These are phyloP conservation scores for Trichopus zeylanicus DNA, from an alignment of 116 monocot species.

Conservation along the genomic window DNA sequence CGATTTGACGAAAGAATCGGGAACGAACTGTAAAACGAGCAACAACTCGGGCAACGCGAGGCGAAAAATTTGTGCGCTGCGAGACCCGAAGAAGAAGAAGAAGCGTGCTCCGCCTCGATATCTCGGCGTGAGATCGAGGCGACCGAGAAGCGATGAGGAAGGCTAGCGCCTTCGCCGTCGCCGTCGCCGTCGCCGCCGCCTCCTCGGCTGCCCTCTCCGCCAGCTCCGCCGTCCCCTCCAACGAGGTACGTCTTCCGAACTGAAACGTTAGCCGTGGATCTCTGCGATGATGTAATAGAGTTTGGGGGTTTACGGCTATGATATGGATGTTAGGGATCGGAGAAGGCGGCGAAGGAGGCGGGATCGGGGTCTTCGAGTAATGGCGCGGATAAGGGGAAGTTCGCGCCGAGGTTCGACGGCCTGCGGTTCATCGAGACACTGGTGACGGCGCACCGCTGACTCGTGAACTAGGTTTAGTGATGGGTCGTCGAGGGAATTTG, in stretches of 20 bases:
- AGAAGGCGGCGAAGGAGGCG: neutral
- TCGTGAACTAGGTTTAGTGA: too few species aligned
- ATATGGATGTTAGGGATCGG: neutral
- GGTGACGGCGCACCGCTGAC: conserved; percentile 41
- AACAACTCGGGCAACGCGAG: neutral
- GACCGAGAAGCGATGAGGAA: conserved; percentile 13
- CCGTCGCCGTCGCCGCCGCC: neutral
- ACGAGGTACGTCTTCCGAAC: neutral
- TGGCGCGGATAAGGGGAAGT: neutral
- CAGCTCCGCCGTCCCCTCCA: neutral
- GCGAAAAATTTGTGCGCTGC: neutral
- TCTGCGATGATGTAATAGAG: neutral
- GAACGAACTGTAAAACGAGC: neutral
- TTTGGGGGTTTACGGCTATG: neutral
- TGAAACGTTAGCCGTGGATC: neutral
- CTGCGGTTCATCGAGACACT: conserved; percentile 39
- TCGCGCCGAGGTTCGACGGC: conserved; percentile 36
- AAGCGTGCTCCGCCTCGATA: too few species aligned
- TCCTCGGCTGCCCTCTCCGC: neutral
- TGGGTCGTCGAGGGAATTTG: neutral
- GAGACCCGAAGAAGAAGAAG: too few species aligned
- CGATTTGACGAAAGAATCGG: neutral
- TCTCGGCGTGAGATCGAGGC: too few species aligned
- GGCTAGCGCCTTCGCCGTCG: neutral
- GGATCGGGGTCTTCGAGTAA: neutral